A percentile compares a stretch with the other conserved stretches of the same genome.
These are phyloP conservation scores for Diutina neorugosa DNA, from an alignment of 1,139 yeast species.

Conservation along the genomic window DNA sequence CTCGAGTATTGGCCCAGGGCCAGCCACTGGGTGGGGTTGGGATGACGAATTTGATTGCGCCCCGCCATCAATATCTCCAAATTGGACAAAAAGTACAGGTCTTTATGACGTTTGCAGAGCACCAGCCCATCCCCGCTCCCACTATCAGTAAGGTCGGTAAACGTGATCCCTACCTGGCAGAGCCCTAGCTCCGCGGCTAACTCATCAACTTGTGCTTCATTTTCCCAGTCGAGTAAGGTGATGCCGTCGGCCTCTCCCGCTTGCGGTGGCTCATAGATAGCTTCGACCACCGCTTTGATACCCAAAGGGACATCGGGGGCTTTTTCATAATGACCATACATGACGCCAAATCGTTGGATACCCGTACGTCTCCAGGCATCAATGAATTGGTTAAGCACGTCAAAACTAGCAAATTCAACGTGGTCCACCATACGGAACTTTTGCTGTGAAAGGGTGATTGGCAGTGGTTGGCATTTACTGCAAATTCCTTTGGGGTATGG, in stretches of 20 bases:
- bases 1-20: constrained; percentile 66
- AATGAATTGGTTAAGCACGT: constrained; percentile 67
- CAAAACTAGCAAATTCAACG: constrained; percentile 73
- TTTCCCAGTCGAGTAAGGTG: constrained; percentile 51
- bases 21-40: constrained; percentile 58
- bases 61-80: constrained; percentile 85
- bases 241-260: constrained; percentile 78
- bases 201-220: constrained; percentile 37
- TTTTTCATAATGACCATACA: constrained; percentile 70
- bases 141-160: constrained; percentile 82
- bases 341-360: constrained; percentile 70
- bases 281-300: constrained; percentile 85
- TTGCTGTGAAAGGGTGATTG: constrained; percentile 86
- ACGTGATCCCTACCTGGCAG: constrained; percentile 67
- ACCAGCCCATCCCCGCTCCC: constrained; percentile 85
- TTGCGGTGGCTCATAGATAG: constrained; percentile 90
- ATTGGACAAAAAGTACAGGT: constrained; percentile 79
- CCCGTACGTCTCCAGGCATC: constrained; percentile 90
- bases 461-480: constrained; percentile 95
- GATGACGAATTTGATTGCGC: constrained; percentile 52
- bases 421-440: constrained; percentile 94
- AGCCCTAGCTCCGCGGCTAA: constrained; percentile 56
- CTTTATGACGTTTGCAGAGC: constrained; percentile 83
- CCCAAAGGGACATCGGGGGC: constrained; percentile 87
- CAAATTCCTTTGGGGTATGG: constrained; percentile 95